Conservation (phyloP, 2,329 filamentous ascomycete species). For the Eutypa lata region DNA sequence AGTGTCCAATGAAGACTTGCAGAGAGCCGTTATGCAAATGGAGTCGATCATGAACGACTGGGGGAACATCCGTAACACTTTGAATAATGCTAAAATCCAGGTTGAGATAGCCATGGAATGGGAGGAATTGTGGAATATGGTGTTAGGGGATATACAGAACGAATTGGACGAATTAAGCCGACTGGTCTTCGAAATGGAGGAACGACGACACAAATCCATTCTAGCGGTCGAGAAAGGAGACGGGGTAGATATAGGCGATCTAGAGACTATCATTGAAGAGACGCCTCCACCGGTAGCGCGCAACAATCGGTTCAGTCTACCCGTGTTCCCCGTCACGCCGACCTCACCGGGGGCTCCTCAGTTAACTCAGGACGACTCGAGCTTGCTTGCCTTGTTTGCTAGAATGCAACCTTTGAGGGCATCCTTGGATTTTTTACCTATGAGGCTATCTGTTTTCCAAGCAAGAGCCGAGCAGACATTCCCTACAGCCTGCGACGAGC, state of each 20-base stretch:
- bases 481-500: conserved; percentile 85
- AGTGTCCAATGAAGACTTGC: conserved; percentile 70
- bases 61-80: conserved; percentile 72
- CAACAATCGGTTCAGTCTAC: conserved; percentile 67
- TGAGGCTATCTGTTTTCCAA: conserved; percentile 87
- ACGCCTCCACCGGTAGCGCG: conserved; percentile 58
- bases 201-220: conserved; percentile 80
- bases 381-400: conserved; percentile 84
- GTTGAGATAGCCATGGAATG: conserved; percentile 98
- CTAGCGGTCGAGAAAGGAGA: conserved; percentile 61
- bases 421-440: conserved; percentile 91
- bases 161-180: conserved; percentile 77
- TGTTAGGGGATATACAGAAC: conserved; percentile 86
- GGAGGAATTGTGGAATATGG: conserved; percentile 94
- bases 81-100: conserved; percentile 80
- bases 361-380: conserved; percentile 76
- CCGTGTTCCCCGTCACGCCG: conserved; percentile 61
- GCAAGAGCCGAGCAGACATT: conserved; percentile 74
- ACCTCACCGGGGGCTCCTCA: conserved; percentile 56
- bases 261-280: conserved; percentile 92
- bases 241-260: conserved; percentile 75
- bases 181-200: conserved; percentile 96
- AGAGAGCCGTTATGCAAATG: conserved; percentile 80
- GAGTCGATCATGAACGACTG: conserved; percentile 82
- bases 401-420: conserved; percentile 92